These are phyloP conservation scores for Pseudogymnoascus sp. DNA, from an alignment of 2,329 filamentous ascomycete genomes.

Conservation along the genomic window DNA sequence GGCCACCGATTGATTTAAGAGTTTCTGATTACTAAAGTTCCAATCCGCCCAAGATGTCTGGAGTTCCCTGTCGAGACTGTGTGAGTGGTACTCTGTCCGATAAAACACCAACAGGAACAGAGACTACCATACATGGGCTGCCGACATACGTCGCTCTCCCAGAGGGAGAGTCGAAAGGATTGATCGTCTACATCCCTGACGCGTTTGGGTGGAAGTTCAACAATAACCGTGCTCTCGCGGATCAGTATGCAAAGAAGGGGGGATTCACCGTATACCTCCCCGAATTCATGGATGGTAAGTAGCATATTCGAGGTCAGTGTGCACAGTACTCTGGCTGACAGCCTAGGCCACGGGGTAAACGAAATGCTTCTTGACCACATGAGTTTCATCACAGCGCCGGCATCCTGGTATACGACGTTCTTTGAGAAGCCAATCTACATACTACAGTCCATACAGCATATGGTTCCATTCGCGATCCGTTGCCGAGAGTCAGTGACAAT, in stretches of 20 bases:
- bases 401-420: slow-evolving; percentile 17
- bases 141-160: slow-evolving; percentile 36
- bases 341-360: slow-evolving; percentile 16
- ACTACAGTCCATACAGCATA: slow-evolving; percentile 39
- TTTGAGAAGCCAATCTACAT: slow-evolving; percentile 31
- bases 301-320: not conserved
- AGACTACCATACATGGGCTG: slow-evolving; percentile 35
- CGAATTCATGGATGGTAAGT: slow-evolving; percentile 41
- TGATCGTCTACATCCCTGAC: slow-evolving; percentile 41
- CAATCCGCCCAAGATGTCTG: not conserved
- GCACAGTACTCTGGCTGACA: slow-evolving; percentile 1
- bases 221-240: slow-evolving; percentile 40
- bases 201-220: slow-evolving; percentile 41
- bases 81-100: slow-evolving; percentile 33
- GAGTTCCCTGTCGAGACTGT: slow-evolving; percentile 22
- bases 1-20: not conserved
- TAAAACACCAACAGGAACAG: slow-evolving; percentile 31
- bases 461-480: slow-evolving; percentile 22
- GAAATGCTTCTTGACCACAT: slow-evolving; percentile 13
- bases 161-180: slow-evolving; percentile 30
- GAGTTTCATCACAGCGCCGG: slow-evolving; percentile 17
- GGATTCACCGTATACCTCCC: slow-evolving; percentile 39
- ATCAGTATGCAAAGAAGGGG: slow-evolving; percentile 38
- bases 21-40: not conserved
- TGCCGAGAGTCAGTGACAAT: slow-evolving; percentile 23